Percentiles rank a stretch among this genome's conserved stretches.
phyloP scores from a whole-genome alignment of 441 rosid species.

The Erysimum pusillum region DNA sequence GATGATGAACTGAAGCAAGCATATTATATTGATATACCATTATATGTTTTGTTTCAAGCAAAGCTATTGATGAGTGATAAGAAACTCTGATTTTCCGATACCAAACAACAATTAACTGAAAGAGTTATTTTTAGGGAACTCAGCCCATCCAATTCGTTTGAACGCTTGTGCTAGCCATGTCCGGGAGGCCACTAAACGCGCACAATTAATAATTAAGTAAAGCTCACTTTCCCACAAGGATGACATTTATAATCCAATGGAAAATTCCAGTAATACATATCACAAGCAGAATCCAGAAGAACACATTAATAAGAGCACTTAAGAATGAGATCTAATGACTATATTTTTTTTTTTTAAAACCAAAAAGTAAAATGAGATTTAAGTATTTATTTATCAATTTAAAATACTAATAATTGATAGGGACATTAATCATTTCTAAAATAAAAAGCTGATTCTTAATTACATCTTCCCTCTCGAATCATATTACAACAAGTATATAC shows the following conservation, averaged over 20 bases:
- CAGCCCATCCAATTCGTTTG: neutral
- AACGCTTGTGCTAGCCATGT: neutral
- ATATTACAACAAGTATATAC: neutral
- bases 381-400: neutral
- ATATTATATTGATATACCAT: neutral
- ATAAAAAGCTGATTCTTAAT: neutral
- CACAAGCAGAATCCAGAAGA: neutral
- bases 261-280: neutral
- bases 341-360: no score
- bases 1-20: neutral
- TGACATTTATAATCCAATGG: neutral
- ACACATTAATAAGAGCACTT: neutral
- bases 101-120: neutral
- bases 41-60: neutral
- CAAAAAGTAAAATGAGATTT: neutral
- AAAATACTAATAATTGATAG: no score
- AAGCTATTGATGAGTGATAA: neutral
- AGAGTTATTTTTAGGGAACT: neutral
- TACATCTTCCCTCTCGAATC: conserved; percentile 11
- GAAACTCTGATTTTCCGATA: neutral
- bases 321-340: neutral
- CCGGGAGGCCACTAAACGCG: neutral
- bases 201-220: neutral
- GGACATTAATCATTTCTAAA: neutral
- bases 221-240: neutral